A percentile compares a stretch with the other conserved stretches of the same genome.
Evolutionary conservation across 2,329 filamentous ascomycete genomes (phyloP).

Genomic region (Colletotrichum sp.): DNA sequence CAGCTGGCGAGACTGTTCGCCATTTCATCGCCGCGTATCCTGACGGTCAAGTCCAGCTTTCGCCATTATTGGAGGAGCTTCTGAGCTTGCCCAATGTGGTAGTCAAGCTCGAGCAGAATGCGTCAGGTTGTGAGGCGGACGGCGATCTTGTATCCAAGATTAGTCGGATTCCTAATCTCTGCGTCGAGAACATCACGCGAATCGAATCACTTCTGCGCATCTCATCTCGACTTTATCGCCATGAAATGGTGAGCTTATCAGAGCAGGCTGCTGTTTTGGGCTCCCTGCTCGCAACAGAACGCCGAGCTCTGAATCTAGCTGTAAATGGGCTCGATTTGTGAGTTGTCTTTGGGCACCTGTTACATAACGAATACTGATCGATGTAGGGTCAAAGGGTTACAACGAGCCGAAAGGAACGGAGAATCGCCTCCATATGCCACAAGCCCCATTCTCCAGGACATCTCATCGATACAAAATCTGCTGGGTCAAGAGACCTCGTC

Average conservation of each 20-base stretch:
- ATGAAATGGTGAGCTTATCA: background rate
- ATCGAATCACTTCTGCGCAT: background rate
- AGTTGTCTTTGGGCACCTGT: background rate
- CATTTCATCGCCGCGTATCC: background rate
- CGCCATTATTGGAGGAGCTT: background rate
- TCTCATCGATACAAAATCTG: background rate
- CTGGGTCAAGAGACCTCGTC: background rate
- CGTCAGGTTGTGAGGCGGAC: background rate
- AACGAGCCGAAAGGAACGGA: background rate
- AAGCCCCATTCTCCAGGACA: slow-evolving; percentile 1
- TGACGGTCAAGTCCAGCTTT: background rate
- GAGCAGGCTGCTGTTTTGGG: background rate
- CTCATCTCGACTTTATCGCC: background rate
- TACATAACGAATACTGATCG: background rate
- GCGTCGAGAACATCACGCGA: background rate
- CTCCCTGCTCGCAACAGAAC: background rate
- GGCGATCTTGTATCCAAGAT: background rate
- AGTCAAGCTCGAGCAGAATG: background rate
- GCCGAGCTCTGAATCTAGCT: background rate
- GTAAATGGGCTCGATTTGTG: background rate
- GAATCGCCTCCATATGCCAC: slow-evolving; percentile 16
- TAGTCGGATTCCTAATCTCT: background rate
- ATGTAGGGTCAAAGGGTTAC: background rate
- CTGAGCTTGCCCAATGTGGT: background rate
- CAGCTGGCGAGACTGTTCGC: background rate